Conservation (phyloP, 139 green algal genomes). For the Chlorella ohadii region DNA sequence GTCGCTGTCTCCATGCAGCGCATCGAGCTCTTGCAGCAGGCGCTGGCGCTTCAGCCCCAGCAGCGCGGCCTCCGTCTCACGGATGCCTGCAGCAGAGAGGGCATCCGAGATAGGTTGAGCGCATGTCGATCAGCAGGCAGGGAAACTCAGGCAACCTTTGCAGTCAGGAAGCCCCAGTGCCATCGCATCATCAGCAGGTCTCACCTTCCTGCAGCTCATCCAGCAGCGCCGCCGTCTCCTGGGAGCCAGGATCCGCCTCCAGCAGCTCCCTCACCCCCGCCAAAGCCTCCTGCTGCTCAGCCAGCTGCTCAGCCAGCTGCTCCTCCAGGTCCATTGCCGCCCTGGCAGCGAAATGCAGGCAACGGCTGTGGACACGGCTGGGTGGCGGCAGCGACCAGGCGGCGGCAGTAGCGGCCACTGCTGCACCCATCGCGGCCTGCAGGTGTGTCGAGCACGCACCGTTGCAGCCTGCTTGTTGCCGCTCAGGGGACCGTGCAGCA, state of each 20-base stretch:
- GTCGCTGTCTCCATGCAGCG: not conserved
- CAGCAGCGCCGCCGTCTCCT: not conserved
- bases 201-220: slow-evolving; percentile 4
- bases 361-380: not conserved
- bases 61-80: slow-evolving; percentile 3
- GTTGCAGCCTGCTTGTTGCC: no score
- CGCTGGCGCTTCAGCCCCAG: slow-evolving; percentile 19
- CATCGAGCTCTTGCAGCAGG: slow-evolving; percentile 23
- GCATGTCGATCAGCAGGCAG: no score
- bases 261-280: not conserved
- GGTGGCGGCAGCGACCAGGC: not conserved
- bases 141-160: no score
- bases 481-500: no score
- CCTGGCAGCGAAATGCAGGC: not conserved
- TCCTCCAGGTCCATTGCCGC: not conserved
- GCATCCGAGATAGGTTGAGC: no score
- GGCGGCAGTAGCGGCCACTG: not conserved
- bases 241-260: not conserved
- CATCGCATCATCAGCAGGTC: no score
- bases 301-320: slow-evolving; percentile 26
- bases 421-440: no score
- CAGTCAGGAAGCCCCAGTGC: no score
- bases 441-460: no score
- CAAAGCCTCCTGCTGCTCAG: slow-evolving; percentile 23
- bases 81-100: not conserved